These are phyloP conservation scores for Peronospora destructor DNA, from an alignment of 352 stramenopile species.

Conservation along the genomic window DNA sequence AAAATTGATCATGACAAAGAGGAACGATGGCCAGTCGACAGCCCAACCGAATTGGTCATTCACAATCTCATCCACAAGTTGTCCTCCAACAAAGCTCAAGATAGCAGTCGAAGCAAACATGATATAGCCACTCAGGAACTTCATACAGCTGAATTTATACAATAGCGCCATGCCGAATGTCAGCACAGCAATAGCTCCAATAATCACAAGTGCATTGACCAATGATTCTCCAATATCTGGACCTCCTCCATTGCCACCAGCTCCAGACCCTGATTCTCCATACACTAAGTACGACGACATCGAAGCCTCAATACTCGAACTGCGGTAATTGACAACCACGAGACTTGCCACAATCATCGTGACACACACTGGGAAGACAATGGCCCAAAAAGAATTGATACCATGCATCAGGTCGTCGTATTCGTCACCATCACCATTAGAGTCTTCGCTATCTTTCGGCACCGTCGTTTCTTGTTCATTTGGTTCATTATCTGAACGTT, in stretches of 20 bases:
- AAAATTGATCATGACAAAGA: conserved; percentile 89
- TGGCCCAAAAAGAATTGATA: conserved; percentile 84
- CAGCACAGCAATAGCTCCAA: conserved; percentile 70
- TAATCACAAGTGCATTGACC: conserved; percentile 87
- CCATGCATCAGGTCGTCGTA: conserved; percentile 79
- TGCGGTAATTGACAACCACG: conserved; percentile 83
- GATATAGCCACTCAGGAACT: conserved; percentile 80
- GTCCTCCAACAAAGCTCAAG: conserved; percentile 80
- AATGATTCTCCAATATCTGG: conserved; percentile 59
- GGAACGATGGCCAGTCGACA: conserved; percentile 68
- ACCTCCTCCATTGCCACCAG: conserved; percentile 16
- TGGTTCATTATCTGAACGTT: conserved; percentile 2
- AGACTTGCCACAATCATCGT: conserved; percentile 79
- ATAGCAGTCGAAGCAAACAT: conserved; percentile 86
- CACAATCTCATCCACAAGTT: conserved; percentile 77
- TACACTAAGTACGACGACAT: conserved; percentile 84
- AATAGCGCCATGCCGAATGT: conserved; percentile 87
- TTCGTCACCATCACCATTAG: conserved; percentile 25
- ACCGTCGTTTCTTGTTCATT: conserved; percentile 2
- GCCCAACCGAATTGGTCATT: conserved; percentile 67
- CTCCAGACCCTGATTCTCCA: conserved; percentile 42
- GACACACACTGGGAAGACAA: conserved; percentile 74
- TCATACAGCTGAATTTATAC: conserved; percentile 86
- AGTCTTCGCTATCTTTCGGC: background rate
- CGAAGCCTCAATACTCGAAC: conserved; percentile 58